Conservation (phyloP, 441 rosid genomes). For the Biscutella laevigata region DNA sequence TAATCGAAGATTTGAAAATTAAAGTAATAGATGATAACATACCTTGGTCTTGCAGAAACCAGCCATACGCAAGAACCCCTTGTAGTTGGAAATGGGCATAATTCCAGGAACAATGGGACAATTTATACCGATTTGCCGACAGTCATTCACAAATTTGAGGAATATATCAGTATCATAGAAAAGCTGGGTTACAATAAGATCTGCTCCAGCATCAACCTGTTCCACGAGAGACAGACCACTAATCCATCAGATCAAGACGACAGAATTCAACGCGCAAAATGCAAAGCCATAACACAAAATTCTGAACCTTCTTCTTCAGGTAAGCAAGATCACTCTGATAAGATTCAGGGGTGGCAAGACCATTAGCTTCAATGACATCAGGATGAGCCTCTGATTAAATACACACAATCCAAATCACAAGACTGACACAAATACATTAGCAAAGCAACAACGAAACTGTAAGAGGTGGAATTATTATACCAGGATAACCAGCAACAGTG, state of each 20-base stretch:
- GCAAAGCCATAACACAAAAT: not conserved
- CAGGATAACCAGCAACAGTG: conserved; percentile 98
- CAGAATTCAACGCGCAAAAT: not conserved
- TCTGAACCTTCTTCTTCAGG: conserved; percentile 64
- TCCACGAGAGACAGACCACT: not conserved
- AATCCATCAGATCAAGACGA: not conserved
- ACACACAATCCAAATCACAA: not conserved
- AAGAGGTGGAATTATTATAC: too few relatives aligned
- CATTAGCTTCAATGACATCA: conserved; percentile 64
- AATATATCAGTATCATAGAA: conserved; percentile 86
- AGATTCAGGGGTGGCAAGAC: conserved; percentile 55
- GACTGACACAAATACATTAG: not conserved
- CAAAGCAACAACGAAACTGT: not conserved
- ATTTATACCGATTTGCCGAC: conserved; percentile 79
- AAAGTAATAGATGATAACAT: too few relatives aligned
- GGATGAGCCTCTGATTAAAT: conserved; percentile 72
- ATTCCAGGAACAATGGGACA: conserved; percentile 98
- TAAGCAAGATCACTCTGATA: conserved; percentile 81
- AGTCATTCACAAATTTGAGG: conserved; percentile 85
- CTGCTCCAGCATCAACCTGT: conserved; percentile 97
- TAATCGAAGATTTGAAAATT: too few relatives aligned
- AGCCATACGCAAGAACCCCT: conserved; percentile 92
- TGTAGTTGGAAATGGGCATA: conserved; percentile 93
- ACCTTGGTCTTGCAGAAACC: conserved; percentile 99
- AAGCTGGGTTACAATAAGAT: conserved; percentile 75